These are phyloP conservation scores for Mycena sanguinolenta DNA, from an alignment of 768 basidiomycete genomes.

Conservation along the genomic window DNA sequence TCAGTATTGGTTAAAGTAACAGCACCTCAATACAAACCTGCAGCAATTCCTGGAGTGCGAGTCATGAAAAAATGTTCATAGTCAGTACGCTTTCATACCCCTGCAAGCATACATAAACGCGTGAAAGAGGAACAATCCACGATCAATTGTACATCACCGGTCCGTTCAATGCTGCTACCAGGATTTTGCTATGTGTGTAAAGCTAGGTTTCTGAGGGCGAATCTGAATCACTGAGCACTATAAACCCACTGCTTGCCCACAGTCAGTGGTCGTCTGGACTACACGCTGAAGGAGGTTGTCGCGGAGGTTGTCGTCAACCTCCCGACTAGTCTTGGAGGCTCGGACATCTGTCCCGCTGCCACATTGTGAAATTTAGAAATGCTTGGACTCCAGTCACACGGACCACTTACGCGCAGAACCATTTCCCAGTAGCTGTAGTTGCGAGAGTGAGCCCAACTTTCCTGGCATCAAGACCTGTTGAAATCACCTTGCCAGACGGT, in stretches of 20 bases:
- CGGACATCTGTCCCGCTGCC: constrained; percentile 73
- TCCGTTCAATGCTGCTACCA: constrained; percentile 80
- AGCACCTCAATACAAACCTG: constrained; percentile 55
- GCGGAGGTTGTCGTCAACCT: constrained; percentile 52
- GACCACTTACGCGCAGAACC: constrained; percentile 78
- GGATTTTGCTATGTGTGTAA: constrained; percentile 76
- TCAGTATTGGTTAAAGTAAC: background rate
- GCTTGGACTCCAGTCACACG: background rate
- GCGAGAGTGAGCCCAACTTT: background rate
- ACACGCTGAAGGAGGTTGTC: constrained; percentile 62
- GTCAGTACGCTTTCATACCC: constrained; percentile 69
- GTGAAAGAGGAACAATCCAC: background rate
- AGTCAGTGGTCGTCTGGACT: constrained; percentile 67
- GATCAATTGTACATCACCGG: constrained; percentile 64
- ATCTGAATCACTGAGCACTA: background rate
- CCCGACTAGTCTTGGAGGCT: constrained; percentile 22
- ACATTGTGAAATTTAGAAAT: constrained; percentile 5
- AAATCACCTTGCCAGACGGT: constrained; percentile 76
- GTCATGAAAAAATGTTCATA: background rate
- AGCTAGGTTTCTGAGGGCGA: constrained; percentile 53
- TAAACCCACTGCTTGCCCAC: constrained; percentile 70
- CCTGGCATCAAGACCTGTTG: background rate
- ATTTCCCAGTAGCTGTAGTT: constrained; percentile 66
- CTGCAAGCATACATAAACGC: background rate
- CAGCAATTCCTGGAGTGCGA: constrained; percentile 67